Percentiles rank a stretch among this genome's conserved stretches.
Evolutionary conservation across 257 asterid species (phyloP).

Genomic region (Solanum sejunctum): DNA sequence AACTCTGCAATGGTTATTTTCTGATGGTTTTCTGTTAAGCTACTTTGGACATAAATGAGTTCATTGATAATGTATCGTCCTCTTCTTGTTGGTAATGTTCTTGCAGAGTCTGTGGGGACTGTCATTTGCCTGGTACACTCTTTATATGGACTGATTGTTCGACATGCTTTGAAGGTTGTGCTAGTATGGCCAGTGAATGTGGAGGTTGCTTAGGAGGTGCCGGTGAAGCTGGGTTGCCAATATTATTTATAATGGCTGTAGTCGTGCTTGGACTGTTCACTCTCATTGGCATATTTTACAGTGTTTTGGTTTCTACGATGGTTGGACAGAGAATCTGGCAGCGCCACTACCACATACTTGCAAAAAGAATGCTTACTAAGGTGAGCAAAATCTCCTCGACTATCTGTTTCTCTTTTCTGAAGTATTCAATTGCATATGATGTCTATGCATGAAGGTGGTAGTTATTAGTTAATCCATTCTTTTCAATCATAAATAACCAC

Average conservation of each 20-base stretch:
- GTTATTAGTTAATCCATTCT: not conserved
- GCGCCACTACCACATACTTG: conserved; percentile 92
- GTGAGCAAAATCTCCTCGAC: conserved; percentile 27
- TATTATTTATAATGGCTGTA: conserved; percentile 60
- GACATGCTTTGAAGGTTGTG: conserved; percentile 86
- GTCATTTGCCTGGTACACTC: conserved; percentile 96
- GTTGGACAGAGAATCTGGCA: conserved; percentile 98
- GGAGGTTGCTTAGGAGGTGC: conserved; percentile 96
- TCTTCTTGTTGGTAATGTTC: not conserved
- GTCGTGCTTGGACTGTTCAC: conserved; percentile 77
- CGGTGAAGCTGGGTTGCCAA: conserved; percentile 95
- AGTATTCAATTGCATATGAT: not conserved
- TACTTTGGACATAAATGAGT: not conserved
- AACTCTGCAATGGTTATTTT: not conserved
- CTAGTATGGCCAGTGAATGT: conserved; percentile 65
- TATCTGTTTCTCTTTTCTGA: not conserved
- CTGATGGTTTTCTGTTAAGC: not conserved
- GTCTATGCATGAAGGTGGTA: not conserved
- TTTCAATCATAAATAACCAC: not conserved
- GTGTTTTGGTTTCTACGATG: conserved; percentile 83
- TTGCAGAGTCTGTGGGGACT: conserved; percentile 84
- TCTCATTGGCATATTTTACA: conserved; percentile 77
- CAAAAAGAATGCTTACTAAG: conserved; percentile 89
- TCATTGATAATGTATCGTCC: not conserved
- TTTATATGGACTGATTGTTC: conserved; percentile 98